A percentile compares a stretch with the other conserved stretches of the same genome.
Conservation (phyloP, 305 asterid species). For the Euphrasia arctica region DNA sequence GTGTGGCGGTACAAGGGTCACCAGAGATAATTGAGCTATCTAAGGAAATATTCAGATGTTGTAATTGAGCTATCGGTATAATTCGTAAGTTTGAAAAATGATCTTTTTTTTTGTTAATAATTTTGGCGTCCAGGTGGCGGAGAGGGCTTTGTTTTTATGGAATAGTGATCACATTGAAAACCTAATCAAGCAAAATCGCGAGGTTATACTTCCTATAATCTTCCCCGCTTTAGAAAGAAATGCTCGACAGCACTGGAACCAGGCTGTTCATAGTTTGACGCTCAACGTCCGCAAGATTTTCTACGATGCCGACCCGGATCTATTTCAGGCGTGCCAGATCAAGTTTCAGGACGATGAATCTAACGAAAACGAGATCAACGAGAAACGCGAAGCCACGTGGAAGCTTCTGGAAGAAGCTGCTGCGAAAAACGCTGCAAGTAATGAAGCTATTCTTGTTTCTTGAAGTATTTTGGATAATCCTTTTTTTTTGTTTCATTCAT, state of each 20-base stretch:
- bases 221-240: constrained; percentile 71
- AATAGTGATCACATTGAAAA: constrained; percentile 65
- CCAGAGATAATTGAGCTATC: no score
- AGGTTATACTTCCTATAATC: constrained; percentile 56
- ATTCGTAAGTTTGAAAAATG: no score
- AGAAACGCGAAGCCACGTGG: constrained; percentile 57
- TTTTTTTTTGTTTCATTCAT: background rate
- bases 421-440: constrained; percentile 39
- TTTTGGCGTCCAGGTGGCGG: constrained; percentile 48
- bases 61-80: no score
- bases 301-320: constrained; percentile 62
- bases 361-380: constrained; percentile 41
- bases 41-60: no score
- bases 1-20: no score
- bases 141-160: constrained; percentile 67
- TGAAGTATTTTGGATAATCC: constrained; percentile 2
- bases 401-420: constrained; percentile 52
- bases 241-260: constrained; percentile 69
- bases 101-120: background rate
- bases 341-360: constrained; percentile 58
- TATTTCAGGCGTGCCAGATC: constrained; percentile 50
- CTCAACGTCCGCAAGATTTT: constrained; percentile 57
- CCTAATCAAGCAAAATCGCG: constrained; percentile 55
- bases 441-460: constrained; percentile 55
- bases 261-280: constrained; percentile 58